phyloP scores from a whole-genome alignment of 2,329 filamentous ascomycete genomes.

The Ophidiomyces ophidiicola region DNA sequence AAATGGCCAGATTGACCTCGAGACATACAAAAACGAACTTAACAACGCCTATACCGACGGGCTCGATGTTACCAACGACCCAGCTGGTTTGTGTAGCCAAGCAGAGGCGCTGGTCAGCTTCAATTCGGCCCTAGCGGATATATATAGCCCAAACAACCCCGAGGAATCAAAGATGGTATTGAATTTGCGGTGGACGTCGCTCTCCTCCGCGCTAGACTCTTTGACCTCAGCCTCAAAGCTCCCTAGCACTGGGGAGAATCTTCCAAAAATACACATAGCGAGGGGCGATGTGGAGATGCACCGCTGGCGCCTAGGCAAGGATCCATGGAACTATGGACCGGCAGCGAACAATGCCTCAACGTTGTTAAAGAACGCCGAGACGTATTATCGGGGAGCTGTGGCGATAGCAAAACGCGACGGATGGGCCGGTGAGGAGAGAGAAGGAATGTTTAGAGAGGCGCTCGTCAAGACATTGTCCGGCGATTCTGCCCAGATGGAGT shows the following conservation, averaged over 20 bases:
- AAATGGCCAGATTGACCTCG: constrained; percentile 37
- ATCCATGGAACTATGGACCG: constrained; percentile 33
- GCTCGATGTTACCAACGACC: constrained; percentile 33
- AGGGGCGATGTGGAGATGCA: constrained; percentile 46
- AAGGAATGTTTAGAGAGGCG: constrained; percentile 38
- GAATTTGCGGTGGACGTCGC: constrained; percentile 40
- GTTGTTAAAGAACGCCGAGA: constrained; percentile 45
- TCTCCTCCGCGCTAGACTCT: constrained; percentile 40
- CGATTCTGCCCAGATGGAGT: constrained; percentile 30
- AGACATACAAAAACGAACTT: constrained; percentile 41
- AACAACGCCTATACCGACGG: constrained; percentile 31
- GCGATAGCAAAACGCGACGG: constrained; percentile 32
- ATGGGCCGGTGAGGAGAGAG: constrained; percentile 31
- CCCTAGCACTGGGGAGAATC: constrained; percentile 35
- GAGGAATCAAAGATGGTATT: constrained; percentile 24
- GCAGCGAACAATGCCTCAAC: constrained; percentile 36
- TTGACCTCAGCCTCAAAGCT: constrained; percentile 43
- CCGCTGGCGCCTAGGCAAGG: constrained; percentile 40
- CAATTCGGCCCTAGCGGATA: constrained; percentile 37
- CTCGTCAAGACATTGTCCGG: constrained; percentile 37
- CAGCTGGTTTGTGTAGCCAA: constrained; percentile 42
- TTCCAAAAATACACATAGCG: constrained; percentile 42
- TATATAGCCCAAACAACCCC: constrained; percentile 20
- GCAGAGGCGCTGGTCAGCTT: constrained; percentile 46
- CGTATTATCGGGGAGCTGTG: constrained; percentile 45